Percentiles rank a stretch among this genome's conserved stretches.
phyloP scores from a whole-genome alignment of 345 rosid genomes.

The Rhodamnia rubescens region DNA sequence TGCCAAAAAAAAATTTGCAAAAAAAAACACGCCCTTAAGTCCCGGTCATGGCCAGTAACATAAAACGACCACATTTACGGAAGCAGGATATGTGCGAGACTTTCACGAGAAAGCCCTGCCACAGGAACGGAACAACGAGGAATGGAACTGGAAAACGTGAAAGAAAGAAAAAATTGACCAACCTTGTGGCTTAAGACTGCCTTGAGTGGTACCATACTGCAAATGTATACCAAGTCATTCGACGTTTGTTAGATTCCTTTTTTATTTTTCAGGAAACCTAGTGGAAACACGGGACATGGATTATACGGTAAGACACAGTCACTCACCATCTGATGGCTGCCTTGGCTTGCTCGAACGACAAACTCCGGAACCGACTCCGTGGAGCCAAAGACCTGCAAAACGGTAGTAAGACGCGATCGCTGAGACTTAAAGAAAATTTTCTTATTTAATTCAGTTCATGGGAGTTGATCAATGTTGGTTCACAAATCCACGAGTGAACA shows the following conservation, averaged over 20 bases:
- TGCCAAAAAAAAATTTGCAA: neutral
- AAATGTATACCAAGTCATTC: neutral
- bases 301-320: too few relatives aligned
- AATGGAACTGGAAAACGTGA: neutral
- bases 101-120: neutral
- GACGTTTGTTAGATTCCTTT: neutral
- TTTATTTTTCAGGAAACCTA: neutral
- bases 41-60: neutral
- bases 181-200: slow-evolving; percentile 27
- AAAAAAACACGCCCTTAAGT: neutral
- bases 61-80: neutral
- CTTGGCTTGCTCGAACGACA: neutral
- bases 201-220: slow-evolving; percentile 20
- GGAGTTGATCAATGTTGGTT: neutral
- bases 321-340: slow-evolving; percentile 7
- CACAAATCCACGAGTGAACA: neutral
- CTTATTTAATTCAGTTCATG: neutral
- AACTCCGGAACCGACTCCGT: neutral
- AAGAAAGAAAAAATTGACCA: neutral
- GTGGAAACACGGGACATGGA: neutral
- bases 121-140: neutral
- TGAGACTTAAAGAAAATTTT: too few relatives aligned
- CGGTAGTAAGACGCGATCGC: neutral
- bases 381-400: slow-evolving; percentile 1
- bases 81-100: neutral